These are phyloP conservation scores for Phaeodactylum tricornutum DNA, from an alignment of 108 stramenopile species.

Conservation along the genomic window DNA sequence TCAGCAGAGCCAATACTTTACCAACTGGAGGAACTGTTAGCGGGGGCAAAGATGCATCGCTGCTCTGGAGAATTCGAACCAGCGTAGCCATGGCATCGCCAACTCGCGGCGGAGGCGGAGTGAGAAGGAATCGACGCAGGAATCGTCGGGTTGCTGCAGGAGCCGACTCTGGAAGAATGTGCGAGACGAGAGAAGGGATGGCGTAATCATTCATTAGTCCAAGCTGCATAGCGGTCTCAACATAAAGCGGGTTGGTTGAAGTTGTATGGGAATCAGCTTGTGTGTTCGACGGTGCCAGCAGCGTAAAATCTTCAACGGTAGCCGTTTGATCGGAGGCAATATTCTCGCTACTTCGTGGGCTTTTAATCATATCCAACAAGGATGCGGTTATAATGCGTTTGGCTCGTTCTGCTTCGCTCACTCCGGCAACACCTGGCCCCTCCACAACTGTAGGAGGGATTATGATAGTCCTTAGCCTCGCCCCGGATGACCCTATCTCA, in stretches of 20 bases:
- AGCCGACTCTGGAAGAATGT: conserved; percentile 54
- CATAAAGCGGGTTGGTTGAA: conserved; percentile 44
- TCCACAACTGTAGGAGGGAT: conserved; percentile 30
- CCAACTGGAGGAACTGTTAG: conserved; percentile 51
- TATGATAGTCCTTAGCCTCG: conserved; percentile 19
- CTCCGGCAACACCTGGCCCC: conserved; percentile 15
- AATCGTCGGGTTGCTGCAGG: conserved; percentile 48
- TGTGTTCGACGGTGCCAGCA: neutral
- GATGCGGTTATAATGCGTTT: conserved; percentile 33
- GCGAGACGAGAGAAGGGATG: conserved; percentile 48
- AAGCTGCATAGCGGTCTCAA: conserved; percentile 73
- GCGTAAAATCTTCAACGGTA: conserved; percentile 16
- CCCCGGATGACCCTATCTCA: conserved; percentile 3
- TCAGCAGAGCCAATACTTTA: conserved; percentile 57
- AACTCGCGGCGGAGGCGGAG: conserved; percentile 66
- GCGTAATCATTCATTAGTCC: conserved; percentile 56
- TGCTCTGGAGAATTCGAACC: conserved; percentile 32
- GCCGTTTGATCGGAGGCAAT: neutral
- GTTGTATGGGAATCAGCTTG: conserved; percentile 3
- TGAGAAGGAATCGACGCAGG: conserved; percentile 54
- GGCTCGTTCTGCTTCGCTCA: conserved; percentile 33
- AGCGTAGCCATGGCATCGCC: conserved; percentile 51
- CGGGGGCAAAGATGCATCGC: conserved; percentile 18
- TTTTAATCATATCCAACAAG: conserved; percentile 11
- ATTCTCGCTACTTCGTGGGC: too few relatives aligned